Base-by-base conservation (phyloP, 148 eudicot species). In the Rhododendron henanense region DNA sequence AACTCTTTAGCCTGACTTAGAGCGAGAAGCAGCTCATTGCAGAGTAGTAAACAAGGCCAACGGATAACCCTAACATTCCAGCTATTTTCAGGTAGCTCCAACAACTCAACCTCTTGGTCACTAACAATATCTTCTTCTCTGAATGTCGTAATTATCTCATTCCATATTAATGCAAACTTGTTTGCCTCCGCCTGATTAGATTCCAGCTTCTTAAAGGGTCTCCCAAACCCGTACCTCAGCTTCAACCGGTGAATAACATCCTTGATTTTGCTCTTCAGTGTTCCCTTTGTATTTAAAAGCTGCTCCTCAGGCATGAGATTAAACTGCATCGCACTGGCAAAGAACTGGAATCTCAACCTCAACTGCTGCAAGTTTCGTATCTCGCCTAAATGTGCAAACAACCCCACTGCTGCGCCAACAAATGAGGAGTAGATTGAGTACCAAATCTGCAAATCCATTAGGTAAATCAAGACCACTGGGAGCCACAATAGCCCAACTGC, bases 251-350 rank as follows among this genome's bases (percentile, higher is more conserved):
- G 93, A 15, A 93, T 83, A 48, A 87, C 94, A 84, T 95, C 98
- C 83, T 85, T 90, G 80, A 92, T 86, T 79, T 90, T 95, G 88
- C 87, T 94, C 86, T 83, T 90, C 14, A 95, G 78, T 44, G 89
- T 86, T 69, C 96, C 94, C 65, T 92, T 88, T 1, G 92, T 86
- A 87, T 92, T 89, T 81, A 93, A 77, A 71, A 93, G 88, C 90
- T 94, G 98, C 91, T 94, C 98, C 83, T 94, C 95, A 41, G 98
- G 97, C 97, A 95, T 93, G 87, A 95, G 95, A 89, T 94, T 95
- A 79, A 94, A 94, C 83, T 93, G 98, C 86, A 95, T 91, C 31
- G 98, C 98, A 79, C 97, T 93, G 35, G 98, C 97, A 88, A 95
- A 95, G 91, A 94, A 94, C 90, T 94, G 97, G 84, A 95, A 95